A percentile compares a stretch with the other conserved stretches of the same genome.
Evolutionary conservation across 2,329 filamentous ascomycete genomes (phyloP).

Genomic region (Aspergillus hortae): DNA sequence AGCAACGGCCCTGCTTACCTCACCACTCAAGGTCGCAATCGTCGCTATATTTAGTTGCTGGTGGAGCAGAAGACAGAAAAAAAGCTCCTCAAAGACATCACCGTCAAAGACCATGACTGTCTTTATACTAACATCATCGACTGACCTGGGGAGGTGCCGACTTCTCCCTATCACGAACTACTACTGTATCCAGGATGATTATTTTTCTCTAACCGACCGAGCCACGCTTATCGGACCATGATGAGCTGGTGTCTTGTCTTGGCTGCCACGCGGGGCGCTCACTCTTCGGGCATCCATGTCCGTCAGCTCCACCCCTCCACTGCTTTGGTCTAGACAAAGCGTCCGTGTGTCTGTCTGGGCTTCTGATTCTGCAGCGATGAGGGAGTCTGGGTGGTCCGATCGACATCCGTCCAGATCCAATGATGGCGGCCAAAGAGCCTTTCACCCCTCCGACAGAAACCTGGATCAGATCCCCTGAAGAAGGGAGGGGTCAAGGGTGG

Average conservation of each 20-base stretch:
- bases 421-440: slow-evolving; percentile 9
- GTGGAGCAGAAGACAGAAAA: neutral
- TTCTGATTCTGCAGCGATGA: slow-evolving; percentile 3
- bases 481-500: neutral
- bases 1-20: slow-evolving; percentile 2
- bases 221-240: slow-evolving; percentile 17
- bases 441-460: neutral
- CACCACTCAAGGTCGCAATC: slow-evolving; percentile 2
- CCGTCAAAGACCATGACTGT: neutral
- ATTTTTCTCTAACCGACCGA: slow-evolving; percentile 17
- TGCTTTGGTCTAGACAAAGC: slow-evolving; percentile 4
- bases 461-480: neutral
- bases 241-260: slow-evolving; percentile 15
- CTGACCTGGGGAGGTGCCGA: neutral
- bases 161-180: too few species aligned
- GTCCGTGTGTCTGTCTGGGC: slow-evolving; percentile 14
- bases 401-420: slow-evolving; percentile 12
- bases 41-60: neutral
- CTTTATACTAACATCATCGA: neutral
- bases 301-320: neutral
- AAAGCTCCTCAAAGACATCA: neutral
- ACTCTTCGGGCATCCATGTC: slow-evolving; percentile 15
- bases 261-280: slow-evolving; percentile 5
- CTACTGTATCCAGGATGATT: neutral
- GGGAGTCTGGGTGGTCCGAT: slow-evolving; percentile 12